These are phyloP conservation scores for Yarrowia deformans DNA, from an alignment of 805 yeast genomes.

Conservation along the genomic window DNA sequence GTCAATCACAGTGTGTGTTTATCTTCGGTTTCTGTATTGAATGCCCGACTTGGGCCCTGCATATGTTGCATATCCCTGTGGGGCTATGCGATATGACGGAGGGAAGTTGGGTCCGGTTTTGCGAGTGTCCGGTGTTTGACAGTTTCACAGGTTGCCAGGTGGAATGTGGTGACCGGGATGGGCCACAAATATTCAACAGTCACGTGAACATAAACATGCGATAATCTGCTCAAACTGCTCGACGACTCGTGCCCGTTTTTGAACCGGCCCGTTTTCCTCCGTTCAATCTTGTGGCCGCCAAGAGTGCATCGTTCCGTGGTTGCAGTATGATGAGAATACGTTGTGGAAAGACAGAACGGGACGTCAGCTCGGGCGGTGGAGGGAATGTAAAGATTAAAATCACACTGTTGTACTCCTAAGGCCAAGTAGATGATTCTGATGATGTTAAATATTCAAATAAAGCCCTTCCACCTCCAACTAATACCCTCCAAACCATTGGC, in stretches of 20 bases:
- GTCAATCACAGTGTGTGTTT: no score
- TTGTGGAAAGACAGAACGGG: no score
- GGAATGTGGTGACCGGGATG: background rate
- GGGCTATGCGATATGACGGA: background rate
- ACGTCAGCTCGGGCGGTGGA: no score
- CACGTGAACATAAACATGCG: no score
- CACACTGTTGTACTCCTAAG: background rate
- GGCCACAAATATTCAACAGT: background rate
- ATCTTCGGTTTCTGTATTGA: no score
- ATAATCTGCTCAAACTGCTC: no score
- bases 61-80: background rate
- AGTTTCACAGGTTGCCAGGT: background rate
- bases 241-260: no score
- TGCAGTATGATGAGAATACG: conserved; percentile 5
- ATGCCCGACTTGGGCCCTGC: conserved; percentile 11
- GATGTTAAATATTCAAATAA: background rate
- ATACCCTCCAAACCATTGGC: background rate
- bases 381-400: background rate
- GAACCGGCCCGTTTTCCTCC: no score
- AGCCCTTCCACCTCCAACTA: background rate
- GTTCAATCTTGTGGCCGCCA: background rate
- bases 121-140: background rate
- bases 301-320: conserved; percentile 12
- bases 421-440: background rate
- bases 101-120: background rate